Percentiles rank a stretch among this genome's conserved stretches.
These are phyloP conservation scores for Nothophytophthora sp. DNA, from an alignment of 352 stramenopile species.

Conservation along the genomic window DNA sequence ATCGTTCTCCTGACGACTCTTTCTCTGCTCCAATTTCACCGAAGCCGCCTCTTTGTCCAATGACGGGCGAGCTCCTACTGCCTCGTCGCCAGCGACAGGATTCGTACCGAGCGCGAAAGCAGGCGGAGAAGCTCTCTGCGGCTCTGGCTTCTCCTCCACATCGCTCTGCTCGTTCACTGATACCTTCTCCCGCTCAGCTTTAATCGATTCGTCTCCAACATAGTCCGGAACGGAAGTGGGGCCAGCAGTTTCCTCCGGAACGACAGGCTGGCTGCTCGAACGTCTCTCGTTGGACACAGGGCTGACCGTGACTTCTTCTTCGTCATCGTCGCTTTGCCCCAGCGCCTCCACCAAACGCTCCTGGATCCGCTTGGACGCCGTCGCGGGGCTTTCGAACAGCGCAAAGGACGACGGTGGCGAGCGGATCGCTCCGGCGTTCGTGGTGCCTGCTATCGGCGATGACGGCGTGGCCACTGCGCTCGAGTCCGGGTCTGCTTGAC, in stretches of 20 bases:
- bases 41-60: conserved; percentile 19
- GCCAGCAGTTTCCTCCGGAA: background rate
- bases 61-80: conserved; percentile 18
- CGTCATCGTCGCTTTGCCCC: conserved; percentile 52
- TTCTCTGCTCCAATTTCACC: conserved; percentile 9
- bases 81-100: conserved; percentile 16
- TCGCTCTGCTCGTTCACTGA: background rate
- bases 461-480: background rate
- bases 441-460: background rate
- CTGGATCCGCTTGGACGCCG: conserved; percentile 48
- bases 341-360: conserved; percentile 50
- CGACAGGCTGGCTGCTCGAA: conserved; percentile 15
- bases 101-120: conserved; percentile 12
- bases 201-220: background rate
- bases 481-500: background rate
- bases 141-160: conserved; percentile 1
- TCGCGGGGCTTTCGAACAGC: conserved; percentile 48
- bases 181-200: conserved; percentile 2
- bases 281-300: conserved; percentile 15
- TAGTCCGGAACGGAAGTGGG: background rate
- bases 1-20: conserved; percentile 2
- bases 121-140: conserved; percentile 14
- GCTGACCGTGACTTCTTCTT: conserved; percentile 23
- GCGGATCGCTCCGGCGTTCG: conserved; percentile 1
- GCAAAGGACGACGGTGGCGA: conserved; percentile 17